Evolutionary conservation across 2,329 filamentous ascomycete genomes (phyloP).

Genomic region (Aspergillus tubingensis): DNA sequence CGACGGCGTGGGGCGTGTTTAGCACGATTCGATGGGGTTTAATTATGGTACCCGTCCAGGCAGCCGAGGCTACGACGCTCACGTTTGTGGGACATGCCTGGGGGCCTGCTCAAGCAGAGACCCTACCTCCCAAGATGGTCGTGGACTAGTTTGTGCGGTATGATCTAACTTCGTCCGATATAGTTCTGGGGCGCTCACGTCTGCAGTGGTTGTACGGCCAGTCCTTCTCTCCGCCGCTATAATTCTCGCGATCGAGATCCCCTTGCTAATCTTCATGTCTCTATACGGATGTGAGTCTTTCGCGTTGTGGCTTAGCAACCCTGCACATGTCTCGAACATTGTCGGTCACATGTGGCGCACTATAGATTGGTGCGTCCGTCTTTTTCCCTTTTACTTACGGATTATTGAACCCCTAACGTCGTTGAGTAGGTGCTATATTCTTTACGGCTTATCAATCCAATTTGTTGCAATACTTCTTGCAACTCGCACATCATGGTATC

Average conservation of each 20-base stretch:
- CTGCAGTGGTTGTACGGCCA: constrained; percentile 50
- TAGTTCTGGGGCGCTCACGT: background rate
- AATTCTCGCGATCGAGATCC: constrained; percentile 52
- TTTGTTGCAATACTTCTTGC: too few relatives aligned
- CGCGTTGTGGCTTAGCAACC: constrained; percentile 66
- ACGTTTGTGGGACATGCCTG: constrained; percentile 68
- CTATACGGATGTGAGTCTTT: constrained; percentile 57
- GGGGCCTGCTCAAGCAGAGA: constrained; percentile 53
- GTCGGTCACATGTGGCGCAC: constrained; percentile 65
- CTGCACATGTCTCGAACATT: constrained; percentile 59
- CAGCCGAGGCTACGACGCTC: constrained; percentile 65
- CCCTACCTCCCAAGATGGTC: background rate
- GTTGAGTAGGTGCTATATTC: too few relatives aligned
- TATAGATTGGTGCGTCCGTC: constrained; percentile 17
- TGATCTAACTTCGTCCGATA: background rate
- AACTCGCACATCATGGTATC: too few relatives aligned
- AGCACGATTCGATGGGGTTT: constrained; percentile 74
- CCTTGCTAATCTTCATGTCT: constrained; percentile 64
- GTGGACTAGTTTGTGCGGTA: constrained; percentile 17
- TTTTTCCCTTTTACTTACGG: too few relatives aligned
- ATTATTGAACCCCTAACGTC: too few relatives aligned
- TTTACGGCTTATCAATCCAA: too few relatives aligned
- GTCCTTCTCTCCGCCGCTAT: constrained; percentile 57
- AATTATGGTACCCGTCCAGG: constrained; percentile 71
- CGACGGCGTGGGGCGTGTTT: constrained; percentile 73